A percentile compares a stretch with the other conserved stretches of the same genome.
phyloP scores from a whole-genome alignment of 2,329 filamentous ascomycete species.

The Neopestalotiopsis clavispora region DNA sequence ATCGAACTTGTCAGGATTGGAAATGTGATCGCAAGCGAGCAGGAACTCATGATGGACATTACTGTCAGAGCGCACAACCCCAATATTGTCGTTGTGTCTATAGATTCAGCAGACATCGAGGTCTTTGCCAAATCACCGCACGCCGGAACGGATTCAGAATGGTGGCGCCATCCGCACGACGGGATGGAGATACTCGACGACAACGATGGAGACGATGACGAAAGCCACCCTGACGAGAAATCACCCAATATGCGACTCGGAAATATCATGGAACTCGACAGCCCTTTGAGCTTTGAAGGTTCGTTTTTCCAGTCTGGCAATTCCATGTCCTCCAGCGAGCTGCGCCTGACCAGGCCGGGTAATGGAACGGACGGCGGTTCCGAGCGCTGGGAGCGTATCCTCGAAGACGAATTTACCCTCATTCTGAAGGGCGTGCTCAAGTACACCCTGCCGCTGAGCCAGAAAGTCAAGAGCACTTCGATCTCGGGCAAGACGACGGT shows the following conservation, averaged over 20 bases:
- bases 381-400: slow-evolving; percentile 86
- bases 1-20: slow-evolving; percentile 81
- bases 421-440: slow-evolving; percentile 90
- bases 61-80: slow-evolving; percentile 89
- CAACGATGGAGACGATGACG: slow-evolving; percentile 43
- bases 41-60: slow-evolving; percentile 93
- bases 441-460: slow-evolving; percentile 72
- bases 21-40: slow-evolving; percentile 90
- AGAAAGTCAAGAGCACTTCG: slow-evolving; percentile 61
- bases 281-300: slow-evolving; percentile 85
- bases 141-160: slow-evolving; percentile 71
- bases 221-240: slow-evolving; percentile 66
- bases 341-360: slow-evolving; percentile 81
- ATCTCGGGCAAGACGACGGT: slow-evolving; percentile 65
- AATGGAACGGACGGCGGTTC: slow-evolving; percentile 88
- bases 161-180: slow-evolving; percentile 54
- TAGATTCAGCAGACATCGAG: slow-evolving; percentile 87
- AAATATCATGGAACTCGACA: slow-evolving; percentile 85
- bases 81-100: slow-evolving; percentile 86
- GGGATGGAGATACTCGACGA: slow-evolving; percentile 39
- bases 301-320: slow-evolving; percentile 80
- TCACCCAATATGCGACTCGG: slow-evolving; percentile 91
- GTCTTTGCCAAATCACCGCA: slow-evolving; percentile 94
- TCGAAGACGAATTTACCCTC: slow-evolving; percentile 91
- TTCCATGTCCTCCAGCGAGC: slow-evolving; percentile 78